Conservation (phyloP, 495 filamentous ascomycete genomes). For the Friedmanniomyces simplex region DNA sequence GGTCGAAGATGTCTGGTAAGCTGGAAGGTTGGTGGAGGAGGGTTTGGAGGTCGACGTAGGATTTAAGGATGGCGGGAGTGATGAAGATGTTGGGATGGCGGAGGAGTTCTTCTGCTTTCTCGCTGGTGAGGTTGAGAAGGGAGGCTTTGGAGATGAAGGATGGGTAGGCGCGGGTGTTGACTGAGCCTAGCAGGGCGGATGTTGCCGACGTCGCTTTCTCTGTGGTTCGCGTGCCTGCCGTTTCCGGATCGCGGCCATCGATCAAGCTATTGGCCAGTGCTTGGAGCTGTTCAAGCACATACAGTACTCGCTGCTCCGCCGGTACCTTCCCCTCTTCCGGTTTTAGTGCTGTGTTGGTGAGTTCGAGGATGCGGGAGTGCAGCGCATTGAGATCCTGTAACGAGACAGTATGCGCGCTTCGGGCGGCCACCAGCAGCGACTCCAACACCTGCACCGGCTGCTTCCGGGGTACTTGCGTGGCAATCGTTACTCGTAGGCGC, state of each 20-base stretch:
- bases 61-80: slow-evolving; percentile 53
- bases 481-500: not conserved
- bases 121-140: slow-evolving; percentile 38
- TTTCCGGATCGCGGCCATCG: not conserved
- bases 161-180: slow-evolving; percentile 20
- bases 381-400: slow-evolving; percentile 12
- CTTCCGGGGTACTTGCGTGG: not conserved
- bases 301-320: slow-evolving; percentile 14
- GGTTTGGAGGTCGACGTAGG: slow-evolving; percentile 62
- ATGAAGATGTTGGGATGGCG: slow-evolving; percentile 73
- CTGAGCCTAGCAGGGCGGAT: slow-evolving; percentile 28
- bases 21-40: slow-evolving; percentile 59
- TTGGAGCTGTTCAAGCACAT: slow-evolving; percentile 15
- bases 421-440: slow-evolving; percentile 6
- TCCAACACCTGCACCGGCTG: not conserved
- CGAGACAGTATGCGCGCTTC: slow-evolving; percentile 6
- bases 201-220: slow-evolving; percentile 26
- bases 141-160: slow-evolving; percentile 16
- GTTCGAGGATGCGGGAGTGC: slow-evolving; percentile 14
- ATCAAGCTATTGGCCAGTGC: slow-evolving; percentile 8
- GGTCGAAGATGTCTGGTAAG: slow-evolving; percentile 65
- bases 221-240: not conserved
- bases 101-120: slow-evolving; percentile 52
- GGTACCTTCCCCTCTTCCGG: slow-evolving; percentile 8
- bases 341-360: slow-evolving; percentile 2